These are phyloP conservation scores for Litchi chinensis DNA, from an alignment of 345 rosid species.

Conservation along the genomic window DNA sequence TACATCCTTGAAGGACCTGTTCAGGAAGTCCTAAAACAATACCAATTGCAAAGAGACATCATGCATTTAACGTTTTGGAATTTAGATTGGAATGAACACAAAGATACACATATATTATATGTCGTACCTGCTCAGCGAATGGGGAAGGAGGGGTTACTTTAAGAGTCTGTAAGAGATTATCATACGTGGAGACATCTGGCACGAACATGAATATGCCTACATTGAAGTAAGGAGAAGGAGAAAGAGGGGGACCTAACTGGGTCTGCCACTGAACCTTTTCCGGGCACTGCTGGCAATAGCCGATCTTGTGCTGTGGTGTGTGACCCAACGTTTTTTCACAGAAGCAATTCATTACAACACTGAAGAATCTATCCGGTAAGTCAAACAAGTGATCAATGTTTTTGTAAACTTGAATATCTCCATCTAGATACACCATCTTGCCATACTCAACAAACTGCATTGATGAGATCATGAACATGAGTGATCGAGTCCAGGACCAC, in stretches of 20 bases:
- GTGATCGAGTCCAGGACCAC: no score
- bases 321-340: slow-evolving; percentile 72
- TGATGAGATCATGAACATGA: no score
- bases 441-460: background rate
- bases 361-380: no score
- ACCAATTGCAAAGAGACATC: no score
- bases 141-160: slow-evolving; percentile 49
- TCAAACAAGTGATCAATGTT: slow-evolving; percentile 54
- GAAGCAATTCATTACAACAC: background rate
- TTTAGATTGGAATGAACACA: no score
- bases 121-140: slow-evolving; percentile 45
- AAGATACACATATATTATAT: no score
- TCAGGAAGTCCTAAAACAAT: no score
- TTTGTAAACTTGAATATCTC: slow-evolving; percentile 39
- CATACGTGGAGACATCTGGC: no score
- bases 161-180: slow-evolving; percentile 26
- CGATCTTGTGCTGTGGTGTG: slow-evolving; percentile 54
- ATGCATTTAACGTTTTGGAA: no score
- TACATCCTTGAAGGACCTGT: no score
- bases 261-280: slow-evolving; percentile 51
- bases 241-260: slow-evolving; percentile 37
- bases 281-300: slow-evolving; percentile 75
- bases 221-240: slow-evolving; percentile 58
- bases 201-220: no score
- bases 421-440: background rate